Conservation (phyloP, 371 early-diverging fungal genomes). For the Rhizopus microsporus region DNA sequence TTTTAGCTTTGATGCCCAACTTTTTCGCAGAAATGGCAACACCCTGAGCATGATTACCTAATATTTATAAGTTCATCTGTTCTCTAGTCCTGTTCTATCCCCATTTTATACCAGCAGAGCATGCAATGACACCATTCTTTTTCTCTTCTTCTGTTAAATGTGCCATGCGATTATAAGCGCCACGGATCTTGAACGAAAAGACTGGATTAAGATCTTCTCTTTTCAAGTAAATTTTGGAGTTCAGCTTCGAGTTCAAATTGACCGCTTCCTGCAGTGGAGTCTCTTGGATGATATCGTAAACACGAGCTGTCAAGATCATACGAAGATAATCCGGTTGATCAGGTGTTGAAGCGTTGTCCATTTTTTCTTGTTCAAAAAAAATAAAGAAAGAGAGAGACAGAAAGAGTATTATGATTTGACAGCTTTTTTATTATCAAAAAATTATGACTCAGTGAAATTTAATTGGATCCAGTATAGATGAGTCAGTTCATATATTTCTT, state of each 20-base stretch:
- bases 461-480: conserved; percentile 11
- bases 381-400: neutral
- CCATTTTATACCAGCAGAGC: conserved; percentile 74
- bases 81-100: neutral
- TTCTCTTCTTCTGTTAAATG: conserved; percentile 79
- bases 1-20: conserved; percentile 90
- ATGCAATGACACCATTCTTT: conserved; percentile 88
- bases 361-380: conserved; percentile 5
- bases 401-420: neutral
- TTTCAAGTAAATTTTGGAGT: conserved; percentile 79
- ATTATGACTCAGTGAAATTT: conserved; percentile 27
- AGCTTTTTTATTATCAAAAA: neutral
- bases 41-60: conserved; percentile 94
- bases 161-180: conserved; percentile 92
- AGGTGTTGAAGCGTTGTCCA: too few relatives aligned
- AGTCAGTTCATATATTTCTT: conserved; percentile 10
- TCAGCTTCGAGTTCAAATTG: conserved; percentile 75
- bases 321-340: conserved; percentile 81
- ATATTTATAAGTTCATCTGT: neutral
- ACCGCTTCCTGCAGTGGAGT: conserved; percentile 84
- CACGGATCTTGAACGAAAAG: conserved; percentile 96
- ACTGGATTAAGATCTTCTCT: conserved; percentile 97
- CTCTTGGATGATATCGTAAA: conserved; percentile 91
- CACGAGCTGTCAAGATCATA: conserved; percentile 86
- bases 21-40: conserved; percentile 90